These are phyloP conservation scores for Saccharomyces mikatae DNA, from an alignment of 805 yeast species.

Conservation along the genomic window DNA sequence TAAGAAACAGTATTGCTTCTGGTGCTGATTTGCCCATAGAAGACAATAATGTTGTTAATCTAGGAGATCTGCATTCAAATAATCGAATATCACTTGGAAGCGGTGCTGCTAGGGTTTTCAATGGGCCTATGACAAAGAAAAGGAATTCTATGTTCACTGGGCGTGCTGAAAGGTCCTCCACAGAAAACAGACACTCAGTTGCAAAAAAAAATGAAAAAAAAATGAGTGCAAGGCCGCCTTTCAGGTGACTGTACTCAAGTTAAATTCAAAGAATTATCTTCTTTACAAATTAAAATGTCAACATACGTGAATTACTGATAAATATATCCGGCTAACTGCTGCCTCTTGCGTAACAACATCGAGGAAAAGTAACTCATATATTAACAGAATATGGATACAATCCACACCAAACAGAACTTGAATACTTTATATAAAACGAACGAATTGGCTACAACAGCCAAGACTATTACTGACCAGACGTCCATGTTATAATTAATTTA, in stretches of 20 bases:
- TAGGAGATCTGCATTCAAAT: background rate
- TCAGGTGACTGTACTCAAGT: conserved; percentile 9
- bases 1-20: conserved; percentile 24
- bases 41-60: background rate
- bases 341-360: background rate
- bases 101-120: conserved; percentile 11
- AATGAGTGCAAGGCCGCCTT: conserved; percentile 19
- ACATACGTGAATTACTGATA: background rate
- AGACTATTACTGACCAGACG: background rate
- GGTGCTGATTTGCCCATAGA: conserved; percentile 4
- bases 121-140: conserved; percentile 3
- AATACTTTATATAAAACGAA: no score
- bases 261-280: background rate
- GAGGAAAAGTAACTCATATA: background rate
- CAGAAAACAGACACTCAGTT: background rate
- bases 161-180: conserved; percentile 4
- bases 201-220: conserved; percentile 1
- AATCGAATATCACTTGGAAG: conserved; percentile 11
- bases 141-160: conserved; percentile 2
- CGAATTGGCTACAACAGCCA: no score
- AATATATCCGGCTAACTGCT: background rate
- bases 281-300: background rate
- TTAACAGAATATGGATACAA: background rate
- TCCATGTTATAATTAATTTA: background rate
- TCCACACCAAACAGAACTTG: background rate